Percentiles rank a stretch among this genome's conserved stretches.
These are phyloP conservation scores for Pseudogymnoascus sp. DNA, from an alignment of 2,329 filamentous ascomycete genomes.

Conservation along the genomic window DNA sequence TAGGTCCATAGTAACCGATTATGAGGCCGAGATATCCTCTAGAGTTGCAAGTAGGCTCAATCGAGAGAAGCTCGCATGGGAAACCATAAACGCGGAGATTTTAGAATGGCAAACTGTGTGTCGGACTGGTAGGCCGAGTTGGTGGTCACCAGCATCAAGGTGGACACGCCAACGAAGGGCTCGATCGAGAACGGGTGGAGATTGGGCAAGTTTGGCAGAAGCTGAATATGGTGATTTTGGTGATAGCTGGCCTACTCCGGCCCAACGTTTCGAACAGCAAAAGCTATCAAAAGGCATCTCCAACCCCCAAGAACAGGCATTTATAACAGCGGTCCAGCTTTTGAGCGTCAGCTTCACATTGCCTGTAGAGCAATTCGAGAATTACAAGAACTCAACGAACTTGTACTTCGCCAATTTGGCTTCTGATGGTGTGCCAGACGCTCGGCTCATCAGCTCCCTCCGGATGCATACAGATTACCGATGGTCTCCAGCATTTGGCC, in stretches of 20 bases:
- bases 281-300: constrained; percentile 15
- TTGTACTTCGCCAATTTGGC: constrained; percentile 12
- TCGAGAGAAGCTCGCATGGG: constrained; percentile 20
- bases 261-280: neutral
- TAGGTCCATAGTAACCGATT: constrained; percentile 12
- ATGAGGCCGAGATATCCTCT: constrained; percentile 13
- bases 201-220: constrained; percentile 7
- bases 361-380: constrained; percentile 19
- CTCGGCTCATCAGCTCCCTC: constrained; percentile 27
- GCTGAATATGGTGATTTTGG: neutral
- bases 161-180: neutral
- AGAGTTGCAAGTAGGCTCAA: constrained; percentile 10
- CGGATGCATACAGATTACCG: constrained; percentile 28
- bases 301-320: constrained; percentile 23
- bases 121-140: constrained; percentile 25
- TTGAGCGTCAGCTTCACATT: constrained; percentile 28
- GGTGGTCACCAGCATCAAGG: constrained; percentile 27
- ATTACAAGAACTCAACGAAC: constrained; percentile 6
- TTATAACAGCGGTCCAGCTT: constrained; percentile 26
- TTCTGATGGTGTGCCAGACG: constrained; percentile 15
- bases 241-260: neutral
- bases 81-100: constrained; percentile 26
- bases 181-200: neutral
- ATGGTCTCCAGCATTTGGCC: constrained; percentile 28
- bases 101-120: constrained; percentile 28